Evolutionary conservation across 208 protist species (phyloP).

Genomic region (Tetramitus jugosus): DNA sequence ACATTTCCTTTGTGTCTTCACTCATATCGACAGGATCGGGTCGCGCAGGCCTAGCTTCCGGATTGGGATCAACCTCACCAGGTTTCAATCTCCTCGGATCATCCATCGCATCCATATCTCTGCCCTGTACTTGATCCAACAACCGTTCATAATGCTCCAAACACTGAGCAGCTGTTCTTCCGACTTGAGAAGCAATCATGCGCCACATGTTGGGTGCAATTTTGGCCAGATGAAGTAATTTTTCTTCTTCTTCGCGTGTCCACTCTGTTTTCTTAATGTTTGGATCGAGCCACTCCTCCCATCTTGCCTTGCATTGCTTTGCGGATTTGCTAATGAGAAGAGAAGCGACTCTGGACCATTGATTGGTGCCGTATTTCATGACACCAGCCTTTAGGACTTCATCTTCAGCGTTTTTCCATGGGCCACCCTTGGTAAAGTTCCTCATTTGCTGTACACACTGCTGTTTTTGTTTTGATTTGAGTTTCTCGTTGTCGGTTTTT

Average conservation of each 20-base stretch:
- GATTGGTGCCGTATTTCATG: constrained; percentile 98
- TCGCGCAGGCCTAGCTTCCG: constrained; percentile 87
- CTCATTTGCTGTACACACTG: too few species aligned
- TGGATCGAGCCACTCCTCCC: constrained; percentile 98
- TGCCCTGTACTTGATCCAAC: constrained; percentile 66
- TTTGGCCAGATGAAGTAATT: constrained; percentile 95
- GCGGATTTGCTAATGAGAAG: constrained; percentile 94
- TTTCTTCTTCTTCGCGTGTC: constrained; percentile 97
- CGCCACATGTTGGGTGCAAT: constrained; percentile 97
- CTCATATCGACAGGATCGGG: constrained; percentile 95
- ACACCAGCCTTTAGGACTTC: constrained; percentile 98
- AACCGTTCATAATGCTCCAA: constrained; percentile 96
- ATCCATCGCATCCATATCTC: constrained; percentile 31
- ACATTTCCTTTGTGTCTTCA: constrained; percentile 95
- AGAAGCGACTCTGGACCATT: constrained; percentile 97
- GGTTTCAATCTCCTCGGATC: constrained; percentile 59
- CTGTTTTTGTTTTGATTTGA: too few species aligned
- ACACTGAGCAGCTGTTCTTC: constrained; percentile 93
- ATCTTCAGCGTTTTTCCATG: constrained; percentile 99
- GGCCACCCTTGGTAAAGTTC: constrained; percentile 87
- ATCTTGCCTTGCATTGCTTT: constrained; percentile 97
- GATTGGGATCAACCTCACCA: constrained; percentile 86
- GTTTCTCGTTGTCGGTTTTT: too few species aligned
- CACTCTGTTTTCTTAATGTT: constrained; percentile 98
- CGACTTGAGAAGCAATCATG: constrained; percentile 90